Evolutionary conservation across 148 eudicot species (phyloP), one percentile per base, ranked within the genome.

Genomic region (Arctostaphylos glauca): DNA sequence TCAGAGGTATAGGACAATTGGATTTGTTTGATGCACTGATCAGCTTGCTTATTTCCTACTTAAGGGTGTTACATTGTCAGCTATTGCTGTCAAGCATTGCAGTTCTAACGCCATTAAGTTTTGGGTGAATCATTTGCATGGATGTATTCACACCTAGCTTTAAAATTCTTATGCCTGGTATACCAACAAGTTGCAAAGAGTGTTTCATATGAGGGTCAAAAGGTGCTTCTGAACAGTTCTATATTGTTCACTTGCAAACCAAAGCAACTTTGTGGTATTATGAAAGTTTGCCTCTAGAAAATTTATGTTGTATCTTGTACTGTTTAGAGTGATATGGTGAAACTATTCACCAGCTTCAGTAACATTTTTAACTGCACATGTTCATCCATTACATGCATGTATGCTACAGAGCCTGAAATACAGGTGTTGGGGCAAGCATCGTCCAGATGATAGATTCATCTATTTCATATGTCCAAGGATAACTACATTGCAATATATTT

Each of bases 1-100:
- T 93, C 98, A 81, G 98, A 94, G 97, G 98, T 93, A 88, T 81
- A 52, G 21, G 38, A 49, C 70, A 77, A 7, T 68, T 68, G 21
- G n/a, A 9, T 46, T 13, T 54, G 49, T 38, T 41, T 54, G 60
- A 62, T 31, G 76, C 50, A 5, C 67, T 2, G 9, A 80, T 3
- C 48, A 0, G 16, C 48, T 59, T 74, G 16, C 47, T 25, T 55
- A 10, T 77, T 41, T 23, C 21, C 43, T 41, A 70, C 41, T 38
- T 9, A 44, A 54, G 78, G 44, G 46, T 43, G 10, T 56, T 18
- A 41, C 31, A 41, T 38, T 56, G 47, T 56, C 80, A 56, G 19
- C 25, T 58, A n/a, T 19, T 78, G 19, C 53, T 5, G 3, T 44
- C 56, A n/a, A 58, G 0, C 68, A 43, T 19, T 56, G 64, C 16